Conservation (phyloP, 2,329 filamentous ascomycete species). For the Magnaporthiopsis incrustans region DNA sequence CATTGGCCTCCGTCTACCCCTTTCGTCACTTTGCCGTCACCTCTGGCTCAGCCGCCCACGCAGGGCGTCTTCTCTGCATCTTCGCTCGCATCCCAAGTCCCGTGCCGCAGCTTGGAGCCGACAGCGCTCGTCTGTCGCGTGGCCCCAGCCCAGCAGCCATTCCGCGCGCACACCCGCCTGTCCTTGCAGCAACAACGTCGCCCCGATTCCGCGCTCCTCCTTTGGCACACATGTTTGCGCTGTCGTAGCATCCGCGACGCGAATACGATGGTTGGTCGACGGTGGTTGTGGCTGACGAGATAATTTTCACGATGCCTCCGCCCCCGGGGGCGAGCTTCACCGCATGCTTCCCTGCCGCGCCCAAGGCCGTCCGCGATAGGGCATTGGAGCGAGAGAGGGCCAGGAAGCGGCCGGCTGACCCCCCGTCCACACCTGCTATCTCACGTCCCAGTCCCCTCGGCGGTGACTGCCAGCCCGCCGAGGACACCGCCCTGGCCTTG, state of each 20-base stretch:
- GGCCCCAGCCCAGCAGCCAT: neutral
- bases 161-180: conserved; percentile 4
- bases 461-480: conserved; percentile 11
- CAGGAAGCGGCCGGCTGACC: conserved; percentile 37
- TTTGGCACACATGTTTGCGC: conserved; percentile 6
- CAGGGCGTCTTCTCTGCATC: neutral
- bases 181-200: neutral
- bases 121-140: neutral
- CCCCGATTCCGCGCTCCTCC: neutral
- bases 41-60: neutral
- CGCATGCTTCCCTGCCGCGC: conserved; percentile 77
- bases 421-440: conserved; percentile 11
- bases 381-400: conserved; percentile 55
- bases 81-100: neutral
- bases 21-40: neutral
- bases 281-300: conserved; percentile 40
- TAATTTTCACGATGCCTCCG: conserved; percentile 64
- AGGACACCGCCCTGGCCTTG: conserved; percentile 18
- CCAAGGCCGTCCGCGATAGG: conserved; percentile 53
- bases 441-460: conserved; percentile 8
- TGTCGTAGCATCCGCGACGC: conserved; percentile 23
- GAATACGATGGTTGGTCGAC: conserved; percentile 50
- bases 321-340: conserved; percentile 69
- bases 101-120: neutral
- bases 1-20: neutral